These are phyloP conservation scores for Wallacemonas sp. DNA, from an alignment of 208 protist genomes.

Conservation along the genomic window DNA sequence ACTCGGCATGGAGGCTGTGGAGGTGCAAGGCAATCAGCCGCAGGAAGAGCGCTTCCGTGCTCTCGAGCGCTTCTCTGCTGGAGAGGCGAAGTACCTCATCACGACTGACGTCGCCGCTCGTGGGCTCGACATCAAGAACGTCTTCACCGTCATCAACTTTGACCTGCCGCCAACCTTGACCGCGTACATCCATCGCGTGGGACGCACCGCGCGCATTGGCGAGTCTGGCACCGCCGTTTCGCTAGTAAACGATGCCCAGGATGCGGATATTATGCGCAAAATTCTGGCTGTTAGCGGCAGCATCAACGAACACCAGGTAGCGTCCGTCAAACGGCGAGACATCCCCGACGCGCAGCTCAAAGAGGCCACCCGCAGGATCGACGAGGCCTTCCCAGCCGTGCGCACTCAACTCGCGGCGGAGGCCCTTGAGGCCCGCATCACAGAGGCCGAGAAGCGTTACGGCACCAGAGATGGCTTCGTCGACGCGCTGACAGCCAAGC, in stretches of 20 bases:
- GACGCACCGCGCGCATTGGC: slow-evolving; percentile 96
- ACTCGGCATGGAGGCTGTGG: slow-evolving; percentile 59
- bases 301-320: slow-evolving; percentile 70
- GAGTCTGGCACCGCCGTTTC: slow-evolving; percentile 93
- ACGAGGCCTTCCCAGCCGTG: slow-evolving; percentile 53
- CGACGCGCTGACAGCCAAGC: slow-evolving; percentile 30
- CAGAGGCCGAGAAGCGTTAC: slow-evolving; percentile 75
- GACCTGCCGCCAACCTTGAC: slow-evolving; percentile 96
- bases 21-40: slow-evolving; percentile 84
- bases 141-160: slow-evolving; percentile 97
- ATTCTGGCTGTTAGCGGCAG: slow-evolving; percentile 81
- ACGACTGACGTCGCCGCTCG: slow-evolving; percentile 91
- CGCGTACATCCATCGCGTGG: slow-evolving; percentile 98
- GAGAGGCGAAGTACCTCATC: slow-evolving; percentile 85
- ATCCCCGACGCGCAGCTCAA: slow-evolving; percentile 46
- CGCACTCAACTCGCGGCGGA: slow-evolving; percentile 65
- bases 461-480: slow-evolving; percentile 26
- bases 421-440: slow-evolving; percentile 70
- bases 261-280: slow-evolving; percentile 89
- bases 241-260: slow-evolving; percentile 86
- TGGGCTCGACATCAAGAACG: slow-evolving; percentile 96
- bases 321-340: slow-evolving; percentile 77
- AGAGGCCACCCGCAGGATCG: slow-evolving; percentile 15
- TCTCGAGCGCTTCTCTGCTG: slow-evolving; percentile 75
- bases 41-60: slow-evolving; percentile 85